phyloP scores from a whole-genome alignment of 352 stramenopile species.

The Phytophthora megakarya region DNA sequence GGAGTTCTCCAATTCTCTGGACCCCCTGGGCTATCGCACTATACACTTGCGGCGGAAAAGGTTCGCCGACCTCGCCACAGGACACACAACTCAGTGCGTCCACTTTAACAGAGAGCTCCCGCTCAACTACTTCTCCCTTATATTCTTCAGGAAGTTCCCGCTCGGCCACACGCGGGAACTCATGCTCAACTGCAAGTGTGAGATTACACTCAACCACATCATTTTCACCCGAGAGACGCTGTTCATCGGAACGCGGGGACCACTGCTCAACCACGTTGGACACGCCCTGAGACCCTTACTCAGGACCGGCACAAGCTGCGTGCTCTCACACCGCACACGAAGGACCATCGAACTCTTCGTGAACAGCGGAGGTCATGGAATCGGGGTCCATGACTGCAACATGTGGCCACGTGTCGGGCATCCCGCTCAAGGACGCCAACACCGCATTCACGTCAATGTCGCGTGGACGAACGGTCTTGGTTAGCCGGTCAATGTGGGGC shows the following conservation, averaged over 20 bases:
- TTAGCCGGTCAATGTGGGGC: constrained; percentile 28
- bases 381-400: too few relatives aligned
- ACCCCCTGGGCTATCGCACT: too few relatives aligned
- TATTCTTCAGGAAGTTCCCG: not conserved
- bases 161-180: not conserved
- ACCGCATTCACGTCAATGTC: constrained; percentile 24
- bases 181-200: not conserved
- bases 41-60: too few relatives aligned
- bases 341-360: too few relatives aligned
- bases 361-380: too few relatives aligned
- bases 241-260: constrained; percentile 15
- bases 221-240: constrained; percentile 12
- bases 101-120: too few relatives aligned
- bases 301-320: constrained; percentile 8
- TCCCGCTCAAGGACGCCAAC: too few relatives aligned
- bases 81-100: too few relatives aligned
- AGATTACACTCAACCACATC: constrained; percentile 1
- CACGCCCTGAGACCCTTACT: constrained; percentile 16
- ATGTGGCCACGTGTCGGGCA: too few relatives aligned
- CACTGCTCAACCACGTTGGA: constrained; percentile 16
- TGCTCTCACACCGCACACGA: not conserved
- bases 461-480: constrained; percentile 10
- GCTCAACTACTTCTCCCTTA: too few relatives aligned
- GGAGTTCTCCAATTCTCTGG: too few relatives aligned
- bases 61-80: too few relatives aligned